These are phyloP conservation scores for Pythium pyrilobum DNA, from an alignment of 352 stramenopile genomes.

Conservation along the genomic window DNA sequence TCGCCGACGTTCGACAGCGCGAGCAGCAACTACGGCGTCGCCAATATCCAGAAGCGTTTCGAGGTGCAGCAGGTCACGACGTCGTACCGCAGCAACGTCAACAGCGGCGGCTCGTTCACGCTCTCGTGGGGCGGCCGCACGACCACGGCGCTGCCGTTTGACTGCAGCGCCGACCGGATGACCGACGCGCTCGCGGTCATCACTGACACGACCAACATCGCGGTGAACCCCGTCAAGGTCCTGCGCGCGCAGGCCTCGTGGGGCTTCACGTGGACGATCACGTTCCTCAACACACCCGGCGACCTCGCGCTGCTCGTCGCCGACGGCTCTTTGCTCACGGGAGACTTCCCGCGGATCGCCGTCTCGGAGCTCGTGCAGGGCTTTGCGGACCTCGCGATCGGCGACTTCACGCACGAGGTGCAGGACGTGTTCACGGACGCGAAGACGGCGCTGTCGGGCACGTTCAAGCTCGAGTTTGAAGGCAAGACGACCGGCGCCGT, in stretches of 20 bases:
- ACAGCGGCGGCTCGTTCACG: conserved; percentile 85
- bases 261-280: conserved; percentile 91
- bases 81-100: conserved; percentile 54
- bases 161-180: conserved; percentile 69
- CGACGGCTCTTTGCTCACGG: conserved; percentile 77
- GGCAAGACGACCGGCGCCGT: conserved; percentile 77
- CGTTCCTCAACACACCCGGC: conserved; percentile 84
- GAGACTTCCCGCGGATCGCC: conserved; percentile 80
- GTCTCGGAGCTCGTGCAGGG: conserved; percentile 81
- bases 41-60: conserved; percentile 79
- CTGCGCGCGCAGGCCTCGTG: conserved; percentile 50
- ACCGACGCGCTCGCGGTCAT: conserved; percentile 72
- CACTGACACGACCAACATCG: conserved; percentile 70
- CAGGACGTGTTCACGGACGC: conserved; percentile 86
- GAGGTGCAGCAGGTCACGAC: conserved; percentile 90
- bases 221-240: conserved; percentile 75
- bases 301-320: conserved; percentile 85
- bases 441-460: conserved; percentile 48
- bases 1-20: conserved; percentile 75
- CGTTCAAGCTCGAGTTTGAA: conserved; percentile 90
- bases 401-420: conserved; percentile 92
- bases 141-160: conserved; percentile 55
- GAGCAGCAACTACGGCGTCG: conserved; percentile 75
- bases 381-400: conserved; percentile 84
- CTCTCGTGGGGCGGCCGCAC: conserved; percentile 87